Conservation (phyloP, 768 basidiomycete species). For the Mycena indigotica region DNA sequence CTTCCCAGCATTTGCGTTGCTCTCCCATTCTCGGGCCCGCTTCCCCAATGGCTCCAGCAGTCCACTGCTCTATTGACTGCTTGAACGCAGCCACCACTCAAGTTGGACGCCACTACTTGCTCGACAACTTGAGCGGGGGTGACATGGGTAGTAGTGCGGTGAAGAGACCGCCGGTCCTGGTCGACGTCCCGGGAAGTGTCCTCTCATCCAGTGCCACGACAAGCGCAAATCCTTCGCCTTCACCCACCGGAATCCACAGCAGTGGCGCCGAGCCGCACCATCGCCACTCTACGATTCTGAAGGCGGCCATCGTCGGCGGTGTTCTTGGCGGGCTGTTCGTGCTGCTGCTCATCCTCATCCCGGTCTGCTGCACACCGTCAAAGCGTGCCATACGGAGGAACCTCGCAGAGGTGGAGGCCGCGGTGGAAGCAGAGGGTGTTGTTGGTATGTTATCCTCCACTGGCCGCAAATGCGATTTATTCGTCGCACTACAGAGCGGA, state of each 20-base stretch:
- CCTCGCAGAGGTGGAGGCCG: no score
- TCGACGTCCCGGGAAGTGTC: neutral
- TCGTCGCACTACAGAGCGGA: neutral
- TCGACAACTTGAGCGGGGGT: no score
- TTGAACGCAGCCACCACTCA: no score
- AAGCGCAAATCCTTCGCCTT: neutral
- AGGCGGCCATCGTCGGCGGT: neutral
- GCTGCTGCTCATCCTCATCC: neutral
- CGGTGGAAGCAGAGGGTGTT: neutral
- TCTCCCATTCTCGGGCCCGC: no score
- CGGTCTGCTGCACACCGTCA: neutral
- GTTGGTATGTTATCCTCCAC: neutral
- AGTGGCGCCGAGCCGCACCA: neutral
- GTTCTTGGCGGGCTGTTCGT: neutral
- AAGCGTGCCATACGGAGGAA: neutral
- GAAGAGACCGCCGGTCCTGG: no score
- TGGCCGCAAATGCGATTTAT: neutral
- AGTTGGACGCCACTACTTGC: no score
- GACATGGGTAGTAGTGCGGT: no score
- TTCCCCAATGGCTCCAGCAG: no score
- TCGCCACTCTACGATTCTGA: neutral
- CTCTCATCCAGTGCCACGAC: neutral
- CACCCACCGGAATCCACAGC: neutral
- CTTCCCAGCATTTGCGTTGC: no score
- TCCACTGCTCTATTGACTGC: no score